A percentile compares a stretch with the other conserved stretches of the same genome.
These are phyloP conservation scores for Zygoascus meyerae DNA, from an alignment of 1,139 yeast genomes.

Conservation along the genomic window DNA sequence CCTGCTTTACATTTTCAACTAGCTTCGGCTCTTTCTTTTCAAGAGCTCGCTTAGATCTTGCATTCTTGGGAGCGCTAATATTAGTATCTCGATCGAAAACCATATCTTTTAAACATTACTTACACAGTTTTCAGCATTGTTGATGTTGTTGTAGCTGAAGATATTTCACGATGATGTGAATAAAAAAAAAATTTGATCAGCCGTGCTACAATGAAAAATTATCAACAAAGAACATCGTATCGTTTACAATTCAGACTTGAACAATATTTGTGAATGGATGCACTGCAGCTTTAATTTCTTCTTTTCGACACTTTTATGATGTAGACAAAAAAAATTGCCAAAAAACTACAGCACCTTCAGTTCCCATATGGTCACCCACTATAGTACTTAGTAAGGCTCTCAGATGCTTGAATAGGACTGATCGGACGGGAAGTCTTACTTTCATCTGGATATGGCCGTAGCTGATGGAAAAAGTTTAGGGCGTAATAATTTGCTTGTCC, in stretches of 20 bases:
- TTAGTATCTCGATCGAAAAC: not conserved
- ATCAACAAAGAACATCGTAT: not conserved
- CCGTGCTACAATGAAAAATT: not conserved
- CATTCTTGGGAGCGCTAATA: constrained; percentile 72
- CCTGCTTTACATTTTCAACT: constrained; percentile 84
- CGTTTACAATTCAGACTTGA: too few relatives aligned
- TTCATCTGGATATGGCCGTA: constrained; percentile 13
- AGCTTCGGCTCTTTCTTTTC: constrained; percentile 85
- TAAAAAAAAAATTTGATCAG: not conserved
- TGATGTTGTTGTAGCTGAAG: not conserved
- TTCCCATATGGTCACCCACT: constrained; percentile 12
- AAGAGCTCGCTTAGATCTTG: constrained; percentile 91
- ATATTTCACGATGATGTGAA: constrained; percentile 4
- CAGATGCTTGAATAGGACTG: constrained; percentile 11
- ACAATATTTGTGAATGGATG: too few relatives aligned
- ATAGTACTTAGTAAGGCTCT: constrained; percentile 11
- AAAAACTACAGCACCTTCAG: constrained; percentile 11
- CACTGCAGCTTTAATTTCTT: too few relatives aligned
- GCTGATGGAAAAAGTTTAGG: too few relatives aligned
- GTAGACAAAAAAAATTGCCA: too few relatives aligned
- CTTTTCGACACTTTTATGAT: too few relatives aligned
- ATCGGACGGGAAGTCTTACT: constrained; percentile 12
- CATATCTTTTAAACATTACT: constrained; percentile 7
- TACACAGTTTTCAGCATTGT: constrained; percentile 19
- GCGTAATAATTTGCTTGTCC: too few relatives aligned